Conservation (phyloP, 495 filamentous ascomycete genomes). For the Tuber indicum region DNA sequence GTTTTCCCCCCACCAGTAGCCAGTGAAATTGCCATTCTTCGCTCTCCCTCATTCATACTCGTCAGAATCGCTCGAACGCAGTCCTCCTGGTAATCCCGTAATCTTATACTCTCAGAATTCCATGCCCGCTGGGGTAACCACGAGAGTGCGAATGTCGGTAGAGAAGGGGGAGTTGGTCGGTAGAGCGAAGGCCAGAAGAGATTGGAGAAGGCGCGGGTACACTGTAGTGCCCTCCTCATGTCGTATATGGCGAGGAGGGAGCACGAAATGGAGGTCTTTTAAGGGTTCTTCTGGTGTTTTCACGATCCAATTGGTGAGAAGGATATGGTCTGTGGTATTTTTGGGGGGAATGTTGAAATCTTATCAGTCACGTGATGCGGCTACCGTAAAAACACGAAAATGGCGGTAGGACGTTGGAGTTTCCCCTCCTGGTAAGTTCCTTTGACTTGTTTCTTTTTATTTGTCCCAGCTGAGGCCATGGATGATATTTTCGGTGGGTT, state of each 20-base stretch:
- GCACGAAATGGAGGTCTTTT: not conserved
- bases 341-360: not conserved
- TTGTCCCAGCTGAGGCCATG: no score
- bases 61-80: conserved; percentile 79
- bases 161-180: not conserved
- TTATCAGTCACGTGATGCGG: not conserved
- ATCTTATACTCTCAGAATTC: conserved; percentile 28
- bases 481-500: no score
- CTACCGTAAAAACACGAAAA: not conserved
- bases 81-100: conserved; percentile 78
- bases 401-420: no score
- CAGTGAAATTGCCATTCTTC: conserved; percentile 77
- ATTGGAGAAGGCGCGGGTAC: not conserved
- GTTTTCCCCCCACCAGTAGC: conserved; percentile 94
- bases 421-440: no score
- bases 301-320: not conserved
- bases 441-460: no score
- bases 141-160: not conserved
- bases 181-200: not conserved
- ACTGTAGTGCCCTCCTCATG: not conserved
- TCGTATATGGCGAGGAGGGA: not conserved
- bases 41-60: conserved; percentile 65
- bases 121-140: not conserved
- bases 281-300: not conserved
- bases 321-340: not conserved